Conservation (phyloP, 345 rosid species). For the Boechera divaricarpa region DNA sequence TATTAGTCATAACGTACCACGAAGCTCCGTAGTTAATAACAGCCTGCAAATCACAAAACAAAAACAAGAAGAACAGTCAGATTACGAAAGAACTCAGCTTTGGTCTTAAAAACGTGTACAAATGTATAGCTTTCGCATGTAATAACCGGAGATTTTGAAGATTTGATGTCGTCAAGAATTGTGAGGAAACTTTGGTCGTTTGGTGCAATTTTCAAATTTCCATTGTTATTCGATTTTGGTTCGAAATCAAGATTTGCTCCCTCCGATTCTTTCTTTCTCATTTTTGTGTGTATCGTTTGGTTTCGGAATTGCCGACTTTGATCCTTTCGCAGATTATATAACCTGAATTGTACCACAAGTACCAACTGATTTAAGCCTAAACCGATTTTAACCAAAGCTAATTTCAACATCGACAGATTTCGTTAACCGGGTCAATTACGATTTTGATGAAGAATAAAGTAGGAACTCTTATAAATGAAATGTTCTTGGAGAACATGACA, state of each 20-base stretch:
- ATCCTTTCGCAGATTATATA: not conserved
- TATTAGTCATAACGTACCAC: conserved; percentile 23
- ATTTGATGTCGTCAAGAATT: conserved; percentile 43
- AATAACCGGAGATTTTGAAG: conserved; percentile 41
- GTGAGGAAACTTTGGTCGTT: conserved; percentile 31
- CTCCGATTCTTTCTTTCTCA: conserved; percentile 32
- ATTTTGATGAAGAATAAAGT: not conserved
- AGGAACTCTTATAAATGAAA: not conserved
- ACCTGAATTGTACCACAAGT: conserved; percentile 8
- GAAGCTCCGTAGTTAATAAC: conserved; percentile 48
- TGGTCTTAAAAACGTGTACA: conserved; percentile 3
- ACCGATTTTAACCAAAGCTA: conserved; percentile 26
- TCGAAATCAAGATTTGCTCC: conserved; percentile 11
- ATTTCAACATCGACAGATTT: not conserved
- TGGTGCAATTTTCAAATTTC: conserved; percentile 33
- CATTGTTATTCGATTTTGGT: conserved; percentile 9
- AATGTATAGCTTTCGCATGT: not conserved
- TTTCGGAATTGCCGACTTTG: not conserved
- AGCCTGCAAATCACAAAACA: conserved; percentile 31
- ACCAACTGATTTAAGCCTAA: not conserved
- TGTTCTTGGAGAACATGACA: conserved; percentile 42
- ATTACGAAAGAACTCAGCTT: conserved; percentile 17
- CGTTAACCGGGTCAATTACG: no score
- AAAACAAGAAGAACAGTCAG: conserved; percentile 8
- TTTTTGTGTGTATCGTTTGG: conserved; percentile 9